Evolutionary conservation across 1,284 basidiomycete species (phyloP).

Genomic region (Microbotryomycetes sp.): DNA sequence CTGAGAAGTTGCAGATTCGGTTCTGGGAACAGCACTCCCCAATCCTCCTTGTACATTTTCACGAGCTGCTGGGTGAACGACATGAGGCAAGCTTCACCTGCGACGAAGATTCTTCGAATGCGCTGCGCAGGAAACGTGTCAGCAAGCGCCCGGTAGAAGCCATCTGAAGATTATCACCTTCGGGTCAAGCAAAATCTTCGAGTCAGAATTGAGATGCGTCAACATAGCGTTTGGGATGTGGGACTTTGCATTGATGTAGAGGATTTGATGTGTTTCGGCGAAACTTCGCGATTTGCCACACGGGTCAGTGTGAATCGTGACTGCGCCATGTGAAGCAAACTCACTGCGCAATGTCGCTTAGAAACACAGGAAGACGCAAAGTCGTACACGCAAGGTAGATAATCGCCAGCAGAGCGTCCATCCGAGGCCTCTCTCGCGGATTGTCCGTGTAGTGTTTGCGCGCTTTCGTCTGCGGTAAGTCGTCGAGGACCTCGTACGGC

Average conservation of each 20-base stretch:
- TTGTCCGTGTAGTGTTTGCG: background rate
- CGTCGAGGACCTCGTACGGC: background rate
- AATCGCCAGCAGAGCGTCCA: slow-evolving; percentile 28
- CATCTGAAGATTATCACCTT: too few species aligned
- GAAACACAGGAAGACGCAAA: slow-evolving; percentile 30
- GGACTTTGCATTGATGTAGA: slow-evolving; percentile 24
- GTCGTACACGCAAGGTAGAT: slow-evolving; percentile 34
- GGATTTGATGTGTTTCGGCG: slow-evolving; percentile 27
- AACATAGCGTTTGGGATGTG: slow-evolving; percentile 28
- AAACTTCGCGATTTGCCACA: slow-evolving; percentile 14
- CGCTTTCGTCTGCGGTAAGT: background rate
- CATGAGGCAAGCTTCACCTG: background rate
- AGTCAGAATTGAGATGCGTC: slow-evolving; percentile 9
- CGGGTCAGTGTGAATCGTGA: background rate
- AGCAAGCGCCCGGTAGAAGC: too few species aligned
- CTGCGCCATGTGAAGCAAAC: background rate
- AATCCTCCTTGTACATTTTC: slow-evolving; percentile 22
- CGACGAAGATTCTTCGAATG: too few species aligned
- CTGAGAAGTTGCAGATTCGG: slow-evolving; percentile 14
- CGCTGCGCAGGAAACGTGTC: too few species aligned
- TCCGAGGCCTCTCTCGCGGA: slow-evolving; percentile 7
- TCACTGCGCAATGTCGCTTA: slow-evolving; percentile 34
- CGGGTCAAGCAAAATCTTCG: background rate
- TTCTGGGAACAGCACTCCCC: slow-evolving; percentile 24
- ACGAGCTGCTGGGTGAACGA: slow-evolving; percentile 11